These are phyloP conservation scores for Chlorokybus atmophyticus DNA, from an alignment of 139 green algal species.

Conservation along the genomic window DNA sequence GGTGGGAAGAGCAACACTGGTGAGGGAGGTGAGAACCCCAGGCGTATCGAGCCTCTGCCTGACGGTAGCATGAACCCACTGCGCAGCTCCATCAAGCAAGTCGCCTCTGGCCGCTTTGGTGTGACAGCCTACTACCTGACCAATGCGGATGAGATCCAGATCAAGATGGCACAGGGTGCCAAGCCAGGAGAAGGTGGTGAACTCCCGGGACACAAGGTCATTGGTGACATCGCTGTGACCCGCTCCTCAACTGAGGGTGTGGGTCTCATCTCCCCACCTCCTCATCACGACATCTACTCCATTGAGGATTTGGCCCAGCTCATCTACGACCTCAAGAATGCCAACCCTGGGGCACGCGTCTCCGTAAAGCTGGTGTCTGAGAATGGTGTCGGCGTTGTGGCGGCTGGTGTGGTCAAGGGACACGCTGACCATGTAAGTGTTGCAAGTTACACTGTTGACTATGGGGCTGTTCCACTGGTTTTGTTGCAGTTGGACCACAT, in stretches of 20 bases:
- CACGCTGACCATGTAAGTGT: conserved; percentile 52
- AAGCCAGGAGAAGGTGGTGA: conserved; percentile 80
- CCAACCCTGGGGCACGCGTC: conserved; percentile 52
- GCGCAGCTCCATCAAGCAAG: conserved; percentile 73
- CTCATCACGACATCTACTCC: conserved; percentile 46
- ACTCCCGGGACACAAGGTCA: conserved; percentile 79
- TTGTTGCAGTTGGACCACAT: too few species aligned
- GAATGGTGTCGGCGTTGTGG: conserved; percentile 83
- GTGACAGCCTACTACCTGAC: conserved; percentile 86
- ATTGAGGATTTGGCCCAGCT: conserved; percentile 46
- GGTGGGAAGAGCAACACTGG: conserved; percentile 71
- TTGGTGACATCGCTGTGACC: conserved; percentile 73
- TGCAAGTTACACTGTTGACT: too few species aligned
- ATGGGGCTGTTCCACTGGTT: too few species aligned
- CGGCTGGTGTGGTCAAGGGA: conserved; percentile 81
- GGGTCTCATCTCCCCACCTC: conserved; percentile 57
- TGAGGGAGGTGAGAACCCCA: conserved; percentile 86
- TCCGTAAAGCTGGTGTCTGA: conserved; percentile 91
- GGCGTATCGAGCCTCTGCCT: conserved; percentile 51
- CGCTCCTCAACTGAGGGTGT: conserved; percentile 75
- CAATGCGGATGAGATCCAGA: conserved; percentile 89
- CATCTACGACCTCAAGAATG: conserved; percentile 51
- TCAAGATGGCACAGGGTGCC: conserved; percentile 78
- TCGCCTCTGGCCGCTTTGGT: conserved; percentile 79
- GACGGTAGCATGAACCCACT: conserved; percentile 72